Conservation (phyloP, 2,329 filamentous ascomycete genomes). For the Ophiostoma tasmaniense region DNA sequence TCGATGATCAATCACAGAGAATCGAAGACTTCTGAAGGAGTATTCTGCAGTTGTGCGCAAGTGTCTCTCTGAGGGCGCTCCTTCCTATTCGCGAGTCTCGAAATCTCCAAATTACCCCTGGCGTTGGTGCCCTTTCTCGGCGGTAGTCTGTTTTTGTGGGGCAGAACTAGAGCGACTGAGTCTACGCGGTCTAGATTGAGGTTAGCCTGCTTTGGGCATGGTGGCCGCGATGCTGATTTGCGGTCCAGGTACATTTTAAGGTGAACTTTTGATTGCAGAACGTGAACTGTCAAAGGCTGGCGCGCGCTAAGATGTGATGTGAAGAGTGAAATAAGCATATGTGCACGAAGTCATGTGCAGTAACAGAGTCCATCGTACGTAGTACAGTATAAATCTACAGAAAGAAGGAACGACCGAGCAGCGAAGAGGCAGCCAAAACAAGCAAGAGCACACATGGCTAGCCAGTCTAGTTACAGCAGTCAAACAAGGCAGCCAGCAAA, state of each 20-base stretch:
- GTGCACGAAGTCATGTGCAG: neutral
- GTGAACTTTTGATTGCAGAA: neutral
- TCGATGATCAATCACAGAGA: neutral
- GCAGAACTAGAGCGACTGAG: neutral
- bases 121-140: slow-evolving; percentile 1
- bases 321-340: neutral
- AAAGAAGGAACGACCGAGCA: neutral
- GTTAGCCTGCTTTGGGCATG: slow-evolving; percentile 15
- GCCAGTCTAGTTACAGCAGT: neutral
- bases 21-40: neutral
- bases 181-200: slow-evolving; percentile 16
- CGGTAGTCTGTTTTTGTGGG: neutral
- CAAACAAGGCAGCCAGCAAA: neutral
- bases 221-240: slow-evolving; percentile 12
- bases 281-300: neutral
- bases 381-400: neutral
- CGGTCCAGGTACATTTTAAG: neutral
- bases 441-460: neutral
- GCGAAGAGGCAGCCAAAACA: neutral
- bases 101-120: neutral
- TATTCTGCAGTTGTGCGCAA: no score
- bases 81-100: neutral
- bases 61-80: no score
- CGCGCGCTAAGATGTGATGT: neutral
- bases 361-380: no score